Base-by-base conservation (phyloP, 495 filamentous ascomycete species). In the Darksidea phi region DNA sequence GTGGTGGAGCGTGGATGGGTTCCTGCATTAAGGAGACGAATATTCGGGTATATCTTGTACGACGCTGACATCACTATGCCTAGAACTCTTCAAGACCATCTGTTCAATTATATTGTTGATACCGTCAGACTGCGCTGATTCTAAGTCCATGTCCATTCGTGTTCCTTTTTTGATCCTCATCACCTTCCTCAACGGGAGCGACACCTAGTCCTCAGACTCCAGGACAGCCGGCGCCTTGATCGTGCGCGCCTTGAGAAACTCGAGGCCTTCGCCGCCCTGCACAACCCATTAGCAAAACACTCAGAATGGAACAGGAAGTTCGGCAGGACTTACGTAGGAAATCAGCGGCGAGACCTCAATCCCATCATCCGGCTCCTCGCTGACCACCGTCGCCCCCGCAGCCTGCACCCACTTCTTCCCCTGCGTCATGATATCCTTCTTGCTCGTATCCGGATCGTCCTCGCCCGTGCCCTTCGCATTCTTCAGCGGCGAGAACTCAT, bases 401-500 rank as follows among this genome's bases (percentile, higher is more conserved):
- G 81, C 84, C 70, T 93, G 76, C 49, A 89, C 74, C 91, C 93
- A 97, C 61, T 87, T 83, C 73, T 82, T 82, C 13, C 94, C 94
- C 75, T 97, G 95, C 25, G 80, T 78, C 82, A 96, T 84, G 70
- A 97, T 95, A 73, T 97, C 92, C 43, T 77, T 79, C 68, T 84
- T 88, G 77, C 89, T 94, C 43, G 94, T 99, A 66, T 96, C 90
- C 2, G 90, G 89, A 72, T 96, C 90, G 73, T 99, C 94, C 77
- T 97, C 87, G 18, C 88, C 88, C 12, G 91, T 91, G 21, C 92
- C 68, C 64, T 79, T 82, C 21, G 90, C 95, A 65, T 99, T 99
- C 85, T 99, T 99, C 63, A 99, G 79, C 10, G 94, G 93, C 47
- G 93, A 97, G 78, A 99, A 99, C 76, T 99, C 94, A 57, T 99